These are phyloP conservation scores for Xanthoconium purpureum DNA, from an alignment of 768 basidiomycete species.

Conservation along the genomic window DNA sequence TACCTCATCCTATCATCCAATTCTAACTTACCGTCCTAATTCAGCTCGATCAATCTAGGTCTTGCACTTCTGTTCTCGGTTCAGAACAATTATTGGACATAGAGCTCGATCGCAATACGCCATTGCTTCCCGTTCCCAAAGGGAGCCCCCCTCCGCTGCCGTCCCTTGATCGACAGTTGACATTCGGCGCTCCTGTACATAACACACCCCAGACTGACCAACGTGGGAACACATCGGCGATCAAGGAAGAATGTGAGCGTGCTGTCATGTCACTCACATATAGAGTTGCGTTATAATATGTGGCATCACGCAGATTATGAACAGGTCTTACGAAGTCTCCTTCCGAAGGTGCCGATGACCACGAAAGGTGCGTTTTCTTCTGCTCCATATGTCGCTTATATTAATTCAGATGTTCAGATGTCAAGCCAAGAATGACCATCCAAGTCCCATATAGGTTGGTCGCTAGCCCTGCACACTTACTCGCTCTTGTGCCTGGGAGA, in stretches of 20 bases:
- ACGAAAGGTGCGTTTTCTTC: constrained; percentile 34
- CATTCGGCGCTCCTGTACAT: not conserved
- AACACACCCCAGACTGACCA: not conserved
- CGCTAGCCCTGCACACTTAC: constrained; percentile 33
- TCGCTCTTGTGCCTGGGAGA: constrained; percentile 38
- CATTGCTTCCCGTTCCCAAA: constrained; percentile 33
- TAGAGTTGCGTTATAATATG: not conserved
- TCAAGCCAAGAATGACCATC: constrained; percentile 30
- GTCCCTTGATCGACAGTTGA: constrained; percentile 26
- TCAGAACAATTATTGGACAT: constrained; percentile 52
- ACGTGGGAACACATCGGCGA: not conserved
- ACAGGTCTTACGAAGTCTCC: constrained; percentile 33
- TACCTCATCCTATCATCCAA: not conserved
- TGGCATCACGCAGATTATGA: constrained; percentile 30
- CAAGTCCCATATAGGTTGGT: constrained; percentile 40
- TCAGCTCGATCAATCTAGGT: constrained; percentile 45
- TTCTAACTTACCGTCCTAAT: not conserved
- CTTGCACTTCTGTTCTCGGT: constrained; percentile 36
- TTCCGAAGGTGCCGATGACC: constrained; percentile 44
- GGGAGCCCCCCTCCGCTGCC: constrained; percentile 24
- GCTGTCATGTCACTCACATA: not conserved
- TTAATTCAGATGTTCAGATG: constrained; percentile 27
- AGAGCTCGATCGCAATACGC: constrained; percentile 43
- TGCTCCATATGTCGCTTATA: not conserved
- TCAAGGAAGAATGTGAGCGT: constrained; percentile 21